These are phyloP conservation scores for Cucurbita moschata DNA, from an alignment of 306 rosid genomes.

Conservation along the genomic window DNA sequence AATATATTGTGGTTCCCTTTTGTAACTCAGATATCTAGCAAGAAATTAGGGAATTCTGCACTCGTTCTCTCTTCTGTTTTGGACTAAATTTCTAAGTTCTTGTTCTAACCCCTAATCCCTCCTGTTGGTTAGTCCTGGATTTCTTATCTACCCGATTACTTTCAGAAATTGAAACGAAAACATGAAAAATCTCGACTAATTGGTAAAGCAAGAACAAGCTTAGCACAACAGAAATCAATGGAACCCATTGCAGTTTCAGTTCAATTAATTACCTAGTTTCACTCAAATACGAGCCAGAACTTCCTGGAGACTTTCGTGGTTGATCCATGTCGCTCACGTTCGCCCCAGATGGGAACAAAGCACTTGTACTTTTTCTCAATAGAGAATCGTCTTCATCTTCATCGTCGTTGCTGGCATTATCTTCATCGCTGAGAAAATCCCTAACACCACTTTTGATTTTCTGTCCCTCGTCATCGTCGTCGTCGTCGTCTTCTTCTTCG, in stretches of 20 bases:
- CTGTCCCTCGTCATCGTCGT: constrained; percentile 14
- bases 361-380: constrained; percentile 22
- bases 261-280: constrained; percentile 42
- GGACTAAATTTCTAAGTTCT: background rate
- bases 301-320: constrained; percentile 21
- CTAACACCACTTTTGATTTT: constrained; percentile 18
- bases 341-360: constrained; percentile 27
- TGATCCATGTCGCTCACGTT: constrained; percentile 11
- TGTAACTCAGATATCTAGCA: background rate
- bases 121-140: background rate
- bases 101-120: background rate
- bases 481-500: constrained; percentile 10
- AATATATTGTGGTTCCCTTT: background rate
- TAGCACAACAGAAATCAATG: background rate
- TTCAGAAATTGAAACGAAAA: background rate
- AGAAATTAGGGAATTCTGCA: background rate
- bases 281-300: constrained; percentile 62
- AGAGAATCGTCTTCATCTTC: constrained; percentile 20
- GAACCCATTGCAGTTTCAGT: background rate
- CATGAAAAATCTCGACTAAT: background rate
- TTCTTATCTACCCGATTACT: background rate
- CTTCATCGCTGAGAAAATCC: constrained; percentile 37
- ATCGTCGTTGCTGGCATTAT: constrained; percentile 26
- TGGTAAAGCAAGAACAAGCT: background rate
- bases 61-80: background rate